These are phyloP conservation scores for Emmonsiellopsis sp. DNA, from an alignment of 2,329 filamentous ascomycete genomes.

Conservation along the genomic window DNA sequence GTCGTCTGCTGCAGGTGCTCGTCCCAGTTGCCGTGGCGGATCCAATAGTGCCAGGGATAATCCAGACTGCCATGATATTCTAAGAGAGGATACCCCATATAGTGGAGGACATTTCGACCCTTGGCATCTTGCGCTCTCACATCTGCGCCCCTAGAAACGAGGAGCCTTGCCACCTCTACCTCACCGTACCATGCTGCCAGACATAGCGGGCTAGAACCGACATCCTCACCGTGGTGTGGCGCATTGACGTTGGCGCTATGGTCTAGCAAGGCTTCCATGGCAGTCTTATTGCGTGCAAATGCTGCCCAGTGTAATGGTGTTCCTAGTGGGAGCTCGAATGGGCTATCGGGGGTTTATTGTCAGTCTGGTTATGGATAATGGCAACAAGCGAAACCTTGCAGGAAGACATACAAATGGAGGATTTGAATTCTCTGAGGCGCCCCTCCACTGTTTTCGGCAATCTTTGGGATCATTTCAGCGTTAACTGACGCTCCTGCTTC, in stretches of 20 bases:
- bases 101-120: conserved; percentile 17
- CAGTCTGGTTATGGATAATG: neutral
- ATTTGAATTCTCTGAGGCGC: conserved; percentile 16
- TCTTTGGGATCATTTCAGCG: conserved; percentile 12
- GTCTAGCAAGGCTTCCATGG: conserved; percentile 15
- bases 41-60: conserved; percentile 22
- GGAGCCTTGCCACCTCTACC: conserved; percentile 9
- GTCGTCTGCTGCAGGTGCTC: conserved; percentile 13
- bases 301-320: conserved; percentile 21
- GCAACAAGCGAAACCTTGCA: neutral
- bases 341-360: conserved; percentile 10
- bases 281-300: conserved; percentile 13
- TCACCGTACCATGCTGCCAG: conserved; percentile 17
- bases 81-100: conserved; percentile 15
- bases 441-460: conserved; percentile 12
- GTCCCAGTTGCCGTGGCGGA: conserved; percentile 19
- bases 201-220: conserved; percentile 16
- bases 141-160: conserved; percentile 16
- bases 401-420: conserved; percentile 16
- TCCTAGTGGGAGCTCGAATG: conserved; percentile 19
- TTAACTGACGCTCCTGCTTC: conserved; percentile 15
- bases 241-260: conserved; percentile 18
- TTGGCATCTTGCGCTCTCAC: conserved; percentile 12
- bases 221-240: conserved; percentile 13
- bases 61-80: conserved; percentile 17